Evolutionary conservation across 2,329 filamentous ascomycete species (phyloP), one percentile per base, ranked within the genome.

Genomic region (Metarhizium guizhouense): DNA sequence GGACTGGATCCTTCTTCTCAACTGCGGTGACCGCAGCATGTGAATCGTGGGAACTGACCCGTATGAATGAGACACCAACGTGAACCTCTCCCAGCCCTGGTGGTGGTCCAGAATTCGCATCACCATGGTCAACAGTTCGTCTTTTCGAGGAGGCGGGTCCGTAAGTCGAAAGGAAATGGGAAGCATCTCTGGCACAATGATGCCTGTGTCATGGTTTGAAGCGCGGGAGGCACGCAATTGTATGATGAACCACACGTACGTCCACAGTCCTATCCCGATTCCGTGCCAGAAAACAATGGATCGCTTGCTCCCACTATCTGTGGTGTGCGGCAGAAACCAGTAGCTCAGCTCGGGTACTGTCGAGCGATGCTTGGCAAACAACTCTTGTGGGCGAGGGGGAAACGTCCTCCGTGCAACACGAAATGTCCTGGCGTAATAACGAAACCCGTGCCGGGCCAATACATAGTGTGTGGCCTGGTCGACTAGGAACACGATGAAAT

Each of bases 221-320:
- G 58, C 60, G 1, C 60, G 63, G n/a, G 64, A 62, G 4, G 63
- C 57, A 58, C 76, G 74, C 43, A 88, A 67, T 52, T 78, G 75
- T 38, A 69, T 65, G 2, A 89, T 70, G 62, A 86, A 86, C 16
- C 70, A 66, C 13, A 77, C 71, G 61, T 88, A 87, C 0, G 84
- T 79, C 64, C 80, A 80, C 2, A 89, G 75, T 0, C 86, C 86
- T 56, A 89, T 76, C 47, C 86, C 85, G 51, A 88, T 87, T 16
- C 86, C 86, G 61, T 89, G 86, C 51, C 88, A 75, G 68, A 88
- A 88, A 4, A 90, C 68, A 7, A 89, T 68, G 0, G 86, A 86
- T 0, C 80, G 69, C 53, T 75, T 76, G 7, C 58, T 57, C 4
- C 75, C 76, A 7, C 59, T 57, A 3, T 56, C 29, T 11, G 60